Base-by-base conservation (phyloP, 2,329 filamentous ascomycete species). In the Pseudofabraea citricarpa region DNA sequence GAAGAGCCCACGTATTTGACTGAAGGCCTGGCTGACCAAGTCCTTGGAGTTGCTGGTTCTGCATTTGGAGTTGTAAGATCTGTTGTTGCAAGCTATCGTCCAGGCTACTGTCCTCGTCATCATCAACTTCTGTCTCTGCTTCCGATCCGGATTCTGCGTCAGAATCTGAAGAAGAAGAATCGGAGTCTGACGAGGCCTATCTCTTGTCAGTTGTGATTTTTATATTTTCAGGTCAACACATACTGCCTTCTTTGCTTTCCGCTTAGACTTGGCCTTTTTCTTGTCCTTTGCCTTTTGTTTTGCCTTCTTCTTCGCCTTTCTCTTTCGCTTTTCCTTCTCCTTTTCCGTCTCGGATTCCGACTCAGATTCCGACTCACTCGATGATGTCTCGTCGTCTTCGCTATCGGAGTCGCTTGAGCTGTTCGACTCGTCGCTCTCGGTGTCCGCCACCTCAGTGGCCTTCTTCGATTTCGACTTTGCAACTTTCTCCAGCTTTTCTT, bases 181-280 rank as follows among this genome's bases (percentile, higher is more conserved):
- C 58, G 36, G 52, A 53, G n/a, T 57, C 52, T n/a, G 53, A 56
- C 35, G 53, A 50, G 32, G 53, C 49, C 56, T 60, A 36, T 12
- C 36, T 19, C 27, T 56, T 42, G 57, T 47, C 22, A 41, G 16
- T 9, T 22, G 3, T 16, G 5, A 6, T 13, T 18, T 33, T 33
- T 37, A 37, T 6, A 45, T n/a, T n/a, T 38, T 42, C 16, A 5
- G 13, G 16, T 12, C 6, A 41, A 19, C 24, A 50, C 53, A 20
- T 61, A 61, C 47, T 51, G 56, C 56, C 56, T 64, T 60, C 40
- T 56, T 62, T 6, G 62, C 52, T 45, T 63, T 66, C 33, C 60
- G 56, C 56, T 66, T 71, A 32, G 62, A 64, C 56, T 67, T 69
- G 4, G 56, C 50, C 49, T 68, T 70, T 40, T 55, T 54, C 50